Evolutionary conservation across 1,284 basidiomycete species (phyloP), one percentile per base, ranked within the genome.

Genomic region (Vanrija humicola): DNA sequence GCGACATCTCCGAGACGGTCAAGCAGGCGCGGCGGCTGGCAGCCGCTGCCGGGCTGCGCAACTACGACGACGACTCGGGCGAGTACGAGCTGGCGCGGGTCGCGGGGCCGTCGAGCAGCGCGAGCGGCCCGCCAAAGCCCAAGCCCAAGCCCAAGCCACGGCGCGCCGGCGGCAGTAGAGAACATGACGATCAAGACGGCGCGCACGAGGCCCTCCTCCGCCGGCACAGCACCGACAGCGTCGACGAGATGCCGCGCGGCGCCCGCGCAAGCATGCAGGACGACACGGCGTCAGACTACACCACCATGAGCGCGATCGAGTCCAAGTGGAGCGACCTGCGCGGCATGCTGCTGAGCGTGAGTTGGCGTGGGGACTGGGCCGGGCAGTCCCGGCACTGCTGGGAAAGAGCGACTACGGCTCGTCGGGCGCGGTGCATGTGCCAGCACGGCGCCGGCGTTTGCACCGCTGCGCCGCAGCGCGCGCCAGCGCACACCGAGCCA

Each of bases 11-110:
- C 38, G 73, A 75, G 48, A 67, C 67, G n/a, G 55, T 68, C 16
- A 66, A 69, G 44, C 71, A 75, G 54, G 72, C 72, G n/a, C 64
- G 67, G n/a, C 61, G 67, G 40, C 56, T 75, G 15, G 70, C 71
- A 18, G 60, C 63, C 6, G 65, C 63, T 3, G 63, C 63, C 7
- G 64, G 59, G 5, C 45, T 61, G 18, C 9, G 26, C 15, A 51
- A 55, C 29, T 61, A 58, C 48, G 53, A 61, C 44, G 59, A 54
- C 28, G 52, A 57, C 38, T 46, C 49, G 25, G 34, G 34, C 34
- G 59, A 61, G 50, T 61, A 57, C 48, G 59, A 61, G 59, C 55
- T 61, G 3, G 56, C 55, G 53, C 38, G 50, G 19, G 55, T 50
- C 4, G 40, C 50, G 40, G 42, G 42, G 34, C 25, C 34, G 43